phyloP scores from a whole-genome alignment of 768 basidiomycete genomes.

The Amanita polypyramis region DNA sequence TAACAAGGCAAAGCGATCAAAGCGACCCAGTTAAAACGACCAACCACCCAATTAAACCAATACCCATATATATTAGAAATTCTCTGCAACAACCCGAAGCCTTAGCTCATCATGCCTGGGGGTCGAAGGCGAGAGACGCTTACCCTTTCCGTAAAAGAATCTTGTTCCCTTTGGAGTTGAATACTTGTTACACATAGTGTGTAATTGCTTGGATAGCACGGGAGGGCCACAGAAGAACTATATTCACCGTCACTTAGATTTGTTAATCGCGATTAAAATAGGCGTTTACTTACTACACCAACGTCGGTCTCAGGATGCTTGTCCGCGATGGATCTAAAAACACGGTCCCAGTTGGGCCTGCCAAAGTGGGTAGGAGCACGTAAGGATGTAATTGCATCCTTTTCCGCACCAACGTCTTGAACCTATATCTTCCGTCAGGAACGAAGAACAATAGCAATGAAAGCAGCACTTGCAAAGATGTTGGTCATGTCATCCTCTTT shows the following conservation, averaged over 20 bases:
- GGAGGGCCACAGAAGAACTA: conserved; percentile 85
- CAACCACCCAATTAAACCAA: background rate
- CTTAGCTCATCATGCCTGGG: background rate
- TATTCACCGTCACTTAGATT: background rate
- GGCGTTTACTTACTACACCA: conserved; percentile 53
- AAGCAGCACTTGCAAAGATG: conserved; percentile 43
- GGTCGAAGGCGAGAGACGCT: conserved; percentile 10
- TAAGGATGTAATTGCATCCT: conserved; percentile 82
- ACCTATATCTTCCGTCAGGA: conserved; percentile 27
- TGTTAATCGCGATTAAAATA: background rate
- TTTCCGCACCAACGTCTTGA: conserved; percentile 88
- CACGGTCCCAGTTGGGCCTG: conserved; percentile 76
- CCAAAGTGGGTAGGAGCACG: conserved; percentile 92
- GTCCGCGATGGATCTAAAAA: conserved; percentile 62
- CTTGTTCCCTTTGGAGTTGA: conserved; percentile 66
- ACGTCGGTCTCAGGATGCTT: conserved; percentile 86
- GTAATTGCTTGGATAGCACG: conserved; percentile 58
- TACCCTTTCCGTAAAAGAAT: conserved; percentile 89
- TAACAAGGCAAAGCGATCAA: too few species aligned
- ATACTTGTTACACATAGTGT: conserved; percentile 78
- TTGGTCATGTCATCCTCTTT: conserved; percentile 92
- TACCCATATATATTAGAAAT: background rate
- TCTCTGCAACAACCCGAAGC: background rate
- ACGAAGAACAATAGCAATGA: background rate
- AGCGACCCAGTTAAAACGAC: too few species aligned